Evolutionary conservation across 495 filamentous ascomycete species (phyloP).

Genomic region (Podospora australis): DNA sequence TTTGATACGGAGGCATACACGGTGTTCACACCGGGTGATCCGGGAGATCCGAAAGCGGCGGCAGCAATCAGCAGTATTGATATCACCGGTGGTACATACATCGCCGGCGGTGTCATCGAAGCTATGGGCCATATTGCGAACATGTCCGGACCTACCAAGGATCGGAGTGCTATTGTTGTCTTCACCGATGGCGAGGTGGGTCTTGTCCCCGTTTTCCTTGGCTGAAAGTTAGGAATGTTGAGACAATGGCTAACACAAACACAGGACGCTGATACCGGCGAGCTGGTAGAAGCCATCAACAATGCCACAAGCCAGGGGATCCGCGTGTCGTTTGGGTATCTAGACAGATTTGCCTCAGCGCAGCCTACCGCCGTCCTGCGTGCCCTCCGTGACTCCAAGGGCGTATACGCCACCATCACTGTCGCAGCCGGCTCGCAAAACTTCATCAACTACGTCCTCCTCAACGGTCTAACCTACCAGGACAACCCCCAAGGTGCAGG

Average conservation of each 20-base stretch:
- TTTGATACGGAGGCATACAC: constrained; percentile 16
- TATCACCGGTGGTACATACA: constrained; percentile 9
- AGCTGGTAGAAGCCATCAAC: constrained; percentile 23
- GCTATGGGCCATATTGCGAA: constrained; percentile 18
- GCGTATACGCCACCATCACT: constrained; percentile 25
- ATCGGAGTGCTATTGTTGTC: constrained; percentile 27
- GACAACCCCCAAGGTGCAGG: constrained; percentile 23
- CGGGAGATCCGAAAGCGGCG: constrained; percentile 13
- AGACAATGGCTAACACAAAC: background rate
- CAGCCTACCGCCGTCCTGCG: constrained; percentile 15
- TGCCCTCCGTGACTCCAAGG: constrained; percentile 25
- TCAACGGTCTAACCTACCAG: constrained; percentile 23
- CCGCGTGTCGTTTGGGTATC: constrained; percentile 30
- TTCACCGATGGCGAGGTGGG: constrained; percentile 28
- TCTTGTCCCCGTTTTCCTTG: background rate
- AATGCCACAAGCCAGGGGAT: constrained; percentile 21
- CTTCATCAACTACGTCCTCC: constrained; percentile 23
- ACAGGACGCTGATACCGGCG: constrained; percentile 6
- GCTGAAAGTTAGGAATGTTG: background rate
- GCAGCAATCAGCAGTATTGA: constrained; percentile 6
- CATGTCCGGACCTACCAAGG: constrained; percentile 12
- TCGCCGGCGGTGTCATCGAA: constrained; percentile 20
- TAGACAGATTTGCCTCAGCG: constrained; percentile 7
- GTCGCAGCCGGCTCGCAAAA: constrained; percentile 19
- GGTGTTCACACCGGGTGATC: constrained; percentile 25